phyloP scores from a whole-genome alignment of 2,329 filamentous ascomycete genomes.

The Xylaria sp. region DNA sequence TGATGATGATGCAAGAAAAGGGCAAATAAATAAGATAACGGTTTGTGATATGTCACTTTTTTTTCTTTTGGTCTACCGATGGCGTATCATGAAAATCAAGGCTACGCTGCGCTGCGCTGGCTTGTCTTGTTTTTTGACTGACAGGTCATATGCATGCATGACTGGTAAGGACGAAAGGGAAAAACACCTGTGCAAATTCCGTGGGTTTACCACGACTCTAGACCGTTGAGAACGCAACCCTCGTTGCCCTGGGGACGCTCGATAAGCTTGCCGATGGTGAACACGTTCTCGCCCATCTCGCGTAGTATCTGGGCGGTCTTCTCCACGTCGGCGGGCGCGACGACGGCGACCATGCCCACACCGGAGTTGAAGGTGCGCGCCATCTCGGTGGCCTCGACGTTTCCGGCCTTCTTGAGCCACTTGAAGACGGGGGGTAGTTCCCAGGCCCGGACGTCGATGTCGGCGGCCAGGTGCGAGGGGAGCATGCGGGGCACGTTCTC shows the following conservation, averaged over 20 bases:
- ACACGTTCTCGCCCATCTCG: conserved; percentile 69
- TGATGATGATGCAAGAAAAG: not conserved
- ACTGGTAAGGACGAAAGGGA: not conserved
- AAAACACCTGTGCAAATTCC: not conserved
- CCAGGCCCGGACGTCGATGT: conserved; percentile 75
- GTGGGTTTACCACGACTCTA: conserved; percentile 39
- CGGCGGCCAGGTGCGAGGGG: conserved; percentile 68
- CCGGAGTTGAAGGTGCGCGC: conserved; percentile 92
- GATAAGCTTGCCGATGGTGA: conserved; percentile 66
- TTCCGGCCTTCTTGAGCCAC: conserved; percentile 74
- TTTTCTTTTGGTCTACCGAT: not conserved
- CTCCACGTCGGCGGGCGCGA: conserved; percentile 59
- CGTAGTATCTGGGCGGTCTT: conserved; percentile 57
- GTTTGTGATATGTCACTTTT: not conserved
- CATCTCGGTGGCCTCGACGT: conserved; percentile 73
- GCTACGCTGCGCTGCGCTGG: not conserved
- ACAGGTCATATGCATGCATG: not conserved
- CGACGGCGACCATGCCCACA: conserved; percentile 87
- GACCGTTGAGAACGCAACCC: conserved; percentile 58
- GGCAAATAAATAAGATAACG: not conserved
- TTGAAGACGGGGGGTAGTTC: conserved; percentile 70
- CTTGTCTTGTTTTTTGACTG: not conserved
- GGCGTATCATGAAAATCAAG: not conserved
- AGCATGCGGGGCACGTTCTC: conserved; percentile 97
- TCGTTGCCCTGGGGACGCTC: conserved; percentile 46